Conservation (phyloP, 148 eudicot genomes). For the Talinum fruticosum region DNA sequence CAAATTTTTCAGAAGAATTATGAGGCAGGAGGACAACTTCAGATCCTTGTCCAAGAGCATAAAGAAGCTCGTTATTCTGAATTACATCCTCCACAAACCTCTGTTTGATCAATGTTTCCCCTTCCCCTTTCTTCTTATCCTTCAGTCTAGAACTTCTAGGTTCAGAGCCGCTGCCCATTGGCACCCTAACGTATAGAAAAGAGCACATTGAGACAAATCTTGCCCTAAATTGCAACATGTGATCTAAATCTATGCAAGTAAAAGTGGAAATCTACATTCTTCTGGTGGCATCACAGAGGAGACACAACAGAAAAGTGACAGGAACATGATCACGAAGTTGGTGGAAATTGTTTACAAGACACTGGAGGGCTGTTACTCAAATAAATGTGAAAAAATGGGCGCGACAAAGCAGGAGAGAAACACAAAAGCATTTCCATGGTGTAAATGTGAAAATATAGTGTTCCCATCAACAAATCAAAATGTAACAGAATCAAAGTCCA, state of each 20-base stretch:
- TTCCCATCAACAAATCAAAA: background rate
- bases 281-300: background rate
- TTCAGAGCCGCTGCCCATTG: constrained; percentile 41
- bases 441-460: background rate
- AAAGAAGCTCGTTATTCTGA: constrained; percentile 66
- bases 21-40: constrained; percentile 78
- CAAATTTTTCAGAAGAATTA: constrained; percentile 53
- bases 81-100: constrained; percentile 73
- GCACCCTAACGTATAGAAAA: constrained; percentile 37
- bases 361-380: background rate
- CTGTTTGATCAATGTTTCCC: constrained; percentile 78
- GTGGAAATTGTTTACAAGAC: constrained; percentile 2
- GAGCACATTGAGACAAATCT: background rate
- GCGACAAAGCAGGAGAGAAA: background rate
- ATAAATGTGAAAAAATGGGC: background rate
- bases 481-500: background rate
- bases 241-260: background rate
- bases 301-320: background rate
- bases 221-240: background rate
- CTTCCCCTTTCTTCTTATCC: constrained; percentile 83
- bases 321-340: background rate
- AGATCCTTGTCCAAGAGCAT: constrained; percentile 70
- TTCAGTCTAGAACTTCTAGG: constrained; percentile 92
- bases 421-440: background rate
- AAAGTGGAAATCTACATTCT: background rate